phyloP scores from a whole-genome alignment of 1,284 basidiomycete species.

The Ustilago trichophora region DNA sequence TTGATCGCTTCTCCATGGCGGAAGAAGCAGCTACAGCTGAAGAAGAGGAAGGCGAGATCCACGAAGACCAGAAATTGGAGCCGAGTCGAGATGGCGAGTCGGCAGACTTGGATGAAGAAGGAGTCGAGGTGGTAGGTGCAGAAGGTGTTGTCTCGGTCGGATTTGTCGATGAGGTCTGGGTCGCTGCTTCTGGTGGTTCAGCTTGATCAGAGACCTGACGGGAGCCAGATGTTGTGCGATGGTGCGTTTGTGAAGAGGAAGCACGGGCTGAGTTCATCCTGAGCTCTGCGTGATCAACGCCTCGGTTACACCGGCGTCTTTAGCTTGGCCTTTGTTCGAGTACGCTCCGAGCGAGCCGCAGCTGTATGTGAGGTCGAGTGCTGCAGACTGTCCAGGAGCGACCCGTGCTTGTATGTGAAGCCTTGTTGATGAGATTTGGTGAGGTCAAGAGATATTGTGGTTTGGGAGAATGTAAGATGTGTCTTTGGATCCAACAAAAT shows the following conservation, averaged over 20 bases:
- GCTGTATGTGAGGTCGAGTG: not conserved
- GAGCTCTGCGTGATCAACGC: too few relatives aligned
- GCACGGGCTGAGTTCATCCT: too few relatives aligned
- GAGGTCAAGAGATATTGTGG: too few relatives aligned
- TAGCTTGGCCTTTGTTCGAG: not conserved
- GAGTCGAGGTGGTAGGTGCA: not conserved
- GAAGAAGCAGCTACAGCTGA: slow-evolving; percentile 50
- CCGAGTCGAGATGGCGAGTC: slow-evolving; percentile 37
- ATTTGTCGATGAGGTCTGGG: not conserved
- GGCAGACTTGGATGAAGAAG: too few relatives aligned
- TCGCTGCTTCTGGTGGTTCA: slow-evolving; percentile 29
- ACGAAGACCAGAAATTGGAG: slow-evolving; percentile 49
- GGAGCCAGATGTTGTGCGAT: too few relatives aligned
- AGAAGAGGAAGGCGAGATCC: slow-evolving; percentile 51
- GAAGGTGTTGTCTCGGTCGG: not conserved
- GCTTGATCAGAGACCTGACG: slow-evolving; percentile 5
- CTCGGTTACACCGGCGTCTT: slow-evolving; percentile 3
- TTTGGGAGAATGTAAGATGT: too few relatives aligned
- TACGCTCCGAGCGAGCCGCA: not conserved
- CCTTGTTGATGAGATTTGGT: not conserved
- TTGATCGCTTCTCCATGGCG: slow-evolving; percentile 47
- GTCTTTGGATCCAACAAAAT: too few relatives aligned
- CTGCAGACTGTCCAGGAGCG: not conserved
- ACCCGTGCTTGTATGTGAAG: not conserved
- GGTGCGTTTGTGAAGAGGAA: slow-evolving; percentile 21